Percentiles rank a stretch among this genome's conserved stretches.
Conservation (phyloP, 345 rosid genomes). For the Eucalyptus guilfoylei region DNA sequence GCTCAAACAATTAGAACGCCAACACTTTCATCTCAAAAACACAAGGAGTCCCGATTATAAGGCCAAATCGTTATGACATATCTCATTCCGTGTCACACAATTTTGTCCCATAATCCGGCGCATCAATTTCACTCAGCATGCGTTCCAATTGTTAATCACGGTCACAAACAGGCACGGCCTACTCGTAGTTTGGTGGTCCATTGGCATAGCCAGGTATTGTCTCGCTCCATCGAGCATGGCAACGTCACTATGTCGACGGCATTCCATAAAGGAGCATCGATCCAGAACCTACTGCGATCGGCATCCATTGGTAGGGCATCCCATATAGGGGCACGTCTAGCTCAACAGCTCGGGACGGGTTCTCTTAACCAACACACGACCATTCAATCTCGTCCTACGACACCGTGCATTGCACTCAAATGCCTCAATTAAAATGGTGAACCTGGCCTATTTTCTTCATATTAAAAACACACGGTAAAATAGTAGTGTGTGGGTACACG, state of each 20-base stretch:
- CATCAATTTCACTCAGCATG: rapidly evolving
- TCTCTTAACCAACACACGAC: too few relatives aligned
- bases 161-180: rapidly evolving
- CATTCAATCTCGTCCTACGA: rapidly evolving
- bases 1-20: rapidly evolving
- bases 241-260: too few relatives aligned
- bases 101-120: rapidly evolving
- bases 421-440: too few relatives aligned
- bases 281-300: rapidly evolving
- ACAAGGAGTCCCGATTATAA: too few relatives aligned
- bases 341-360: rapidly evolving
- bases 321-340: too few relatives aligned
- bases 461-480: too few relatives aligned
- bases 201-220: rapidly evolving
- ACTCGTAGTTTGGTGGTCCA: rapidly evolving
- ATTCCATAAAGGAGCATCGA: too few relatives aligned
- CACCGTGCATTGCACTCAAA: too few relatives aligned
- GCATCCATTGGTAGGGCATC: too few relatives aligned
- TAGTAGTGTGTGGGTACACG: rapidly evolving
- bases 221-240: rapidly evolving
- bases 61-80: rapidly evolving
- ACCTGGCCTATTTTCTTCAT: rapidly evolving
- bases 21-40: too few relatives aligned
- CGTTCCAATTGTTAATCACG: too few relatives aligned
- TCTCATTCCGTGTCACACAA: too few relatives aligned